These are phyloP conservation scores for Naegleria fowleri DNA, from an alignment of 208 protist species.

Conservation along the genomic window DNA sequence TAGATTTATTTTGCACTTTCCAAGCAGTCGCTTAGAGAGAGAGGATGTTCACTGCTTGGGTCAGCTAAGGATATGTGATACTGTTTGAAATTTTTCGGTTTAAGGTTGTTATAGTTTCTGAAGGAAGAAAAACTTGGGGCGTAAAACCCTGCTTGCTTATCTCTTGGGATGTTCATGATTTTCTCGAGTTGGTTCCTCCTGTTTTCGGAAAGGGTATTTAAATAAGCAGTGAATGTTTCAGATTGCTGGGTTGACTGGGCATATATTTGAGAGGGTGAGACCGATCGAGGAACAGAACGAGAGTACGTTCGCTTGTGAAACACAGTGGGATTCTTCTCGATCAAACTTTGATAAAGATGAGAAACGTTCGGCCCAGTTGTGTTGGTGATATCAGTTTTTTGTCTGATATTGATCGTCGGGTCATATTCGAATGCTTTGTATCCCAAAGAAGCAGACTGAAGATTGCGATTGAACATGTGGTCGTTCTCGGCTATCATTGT, in stretches of 20 bases:
- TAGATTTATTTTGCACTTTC: neutral
- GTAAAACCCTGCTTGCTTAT: neutral
- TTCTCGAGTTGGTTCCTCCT: neutral
- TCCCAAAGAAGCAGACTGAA: neutral
- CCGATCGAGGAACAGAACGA: neutral
- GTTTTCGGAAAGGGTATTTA: neutral
- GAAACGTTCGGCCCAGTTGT: neutral
- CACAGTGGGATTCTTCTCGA: neutral
- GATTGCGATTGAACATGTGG: neutral
- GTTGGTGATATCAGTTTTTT: neutral
- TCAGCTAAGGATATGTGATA: neutral
- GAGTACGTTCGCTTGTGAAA: neutral
- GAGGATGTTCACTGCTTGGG: neutral
- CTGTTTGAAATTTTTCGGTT: neutral
- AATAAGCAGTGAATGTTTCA: neutral
- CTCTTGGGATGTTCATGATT: neutral
- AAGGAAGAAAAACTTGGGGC: neutral
- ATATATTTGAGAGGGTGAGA: neutral
- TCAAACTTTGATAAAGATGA: neutral
- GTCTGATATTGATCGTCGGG: neutral
- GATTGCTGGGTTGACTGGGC: neutral
- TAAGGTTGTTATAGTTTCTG: neutral
- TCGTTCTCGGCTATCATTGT: neutral
- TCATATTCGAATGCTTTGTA: neutral
- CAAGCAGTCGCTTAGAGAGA: neutral